Evolutionary conservation across 192 early-diverging fungal species (phyloP), one percentile per base, ranked within the genome.

Genomic region (Coemansia erecta): DNA sequence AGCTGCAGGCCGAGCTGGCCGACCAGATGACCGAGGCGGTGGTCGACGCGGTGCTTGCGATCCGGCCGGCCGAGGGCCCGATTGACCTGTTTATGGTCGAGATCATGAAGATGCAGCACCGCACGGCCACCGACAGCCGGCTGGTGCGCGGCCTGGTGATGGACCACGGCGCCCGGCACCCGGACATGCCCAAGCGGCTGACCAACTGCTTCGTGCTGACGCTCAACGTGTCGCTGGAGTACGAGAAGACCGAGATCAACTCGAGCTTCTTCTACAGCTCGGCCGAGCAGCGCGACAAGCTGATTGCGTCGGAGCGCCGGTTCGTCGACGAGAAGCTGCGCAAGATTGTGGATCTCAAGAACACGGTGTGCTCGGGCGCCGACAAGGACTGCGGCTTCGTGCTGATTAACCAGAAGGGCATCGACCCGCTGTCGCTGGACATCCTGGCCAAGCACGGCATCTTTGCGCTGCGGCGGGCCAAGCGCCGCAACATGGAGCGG

Each of bases 41-140:
- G 41, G 97, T 99, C 23, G 95, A 98, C 72, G 94, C 94, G 13
- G 95, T 99, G 35, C 72, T 97, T 74, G 82, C 90, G 21, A 93
- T 99, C 58, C 72, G 86, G 46, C 83, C 53, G 0, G 40, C 81
- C 53, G 85, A 89, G 26, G 90, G 84, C 53, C 94, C 94, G 9
- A 97, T 98, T 67, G 97, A 99, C 75, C 83, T 99, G 58, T 94
- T 97, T 67, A 99, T 99, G 97, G 93, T 99, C 10, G 97, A 99
- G 82, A 92, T 97, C 61, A 99, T 99, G 95, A 96, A 95, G 84
- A 97, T 99, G 97, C 87, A 90, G 87, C 95, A 98, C 84, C 92
- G 92, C 78, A 92, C 87, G 37, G 94, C 94, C n/a, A 94, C 90
- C n/a, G 97, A 99, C 73, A 92, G 95, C 42, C 81, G 89, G 26